Base-by-base conservation (phyloP, 2,329 filamentous ascomycete genomes). In the Alternaria brassicae region DNA sequence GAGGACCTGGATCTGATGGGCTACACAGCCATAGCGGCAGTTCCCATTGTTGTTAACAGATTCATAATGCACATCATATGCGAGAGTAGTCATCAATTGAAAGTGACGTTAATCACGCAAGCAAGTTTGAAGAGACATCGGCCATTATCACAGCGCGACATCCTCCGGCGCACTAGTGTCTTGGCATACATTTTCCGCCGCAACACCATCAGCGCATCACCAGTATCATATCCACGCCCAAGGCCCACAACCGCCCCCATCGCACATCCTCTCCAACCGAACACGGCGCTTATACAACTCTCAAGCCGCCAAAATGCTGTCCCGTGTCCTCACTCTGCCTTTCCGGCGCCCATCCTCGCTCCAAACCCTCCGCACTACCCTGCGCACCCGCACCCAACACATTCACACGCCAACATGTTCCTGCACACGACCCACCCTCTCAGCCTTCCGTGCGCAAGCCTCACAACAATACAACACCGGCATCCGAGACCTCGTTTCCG, bases 291-390 rank as follows among this genome's bases (percentile, higher is more conserved):
- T 9, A 2, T 17, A 23, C 13, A 15, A 41, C 9, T 30, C 47
- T 6, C 50, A 27, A 42, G 2, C 34, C n/a, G 37, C 61, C 48
- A 68, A 40, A 37, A 79, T 79, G 77, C 68, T 77, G 32, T 58
- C 75, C 10, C 72, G 72, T 48, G 69, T 72, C 2, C 50, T 77
- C 54, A 67, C 78, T 57, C 65, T 72, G 44, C 72, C 76, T 12
- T 61, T 77, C 54, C 72, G 76, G 36, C 75, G 70, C 36, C 58
- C 52, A 30, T 54, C 34, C 47, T 56, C 28, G 51, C 44, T 34
- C 50, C 61, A 21, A 52, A 58, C 48, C 40, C 39, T 54, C 19
- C 67, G 56, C 56, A 45, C 57, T 6, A 12, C 19, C 1, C 19
- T 48, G 19, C 44, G 44, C 28, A 48, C 55, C 30, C 67, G 58